phyloP scores from a whole-genome alignment of 2,329 filamentous ascomycete species.

The Aureobasidium sp. region DNA sequence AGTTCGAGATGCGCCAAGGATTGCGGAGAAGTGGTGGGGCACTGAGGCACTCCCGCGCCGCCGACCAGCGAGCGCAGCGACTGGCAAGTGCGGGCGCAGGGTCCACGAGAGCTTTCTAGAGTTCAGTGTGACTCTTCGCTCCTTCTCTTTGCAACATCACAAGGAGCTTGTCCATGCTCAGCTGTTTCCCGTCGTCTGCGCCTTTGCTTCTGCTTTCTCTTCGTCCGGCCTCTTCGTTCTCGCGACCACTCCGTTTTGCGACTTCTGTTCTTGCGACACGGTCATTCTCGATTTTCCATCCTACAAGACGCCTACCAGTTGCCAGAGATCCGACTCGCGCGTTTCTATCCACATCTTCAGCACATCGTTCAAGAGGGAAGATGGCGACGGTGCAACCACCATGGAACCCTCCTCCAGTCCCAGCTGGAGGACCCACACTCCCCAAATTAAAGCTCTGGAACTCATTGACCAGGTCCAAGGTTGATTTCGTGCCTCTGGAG shows the following conservation, averaged over 20 bases:
- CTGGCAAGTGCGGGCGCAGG: not conserved
- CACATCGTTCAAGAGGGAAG: constrained; percentile 12
- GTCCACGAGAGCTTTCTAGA: not conserved
- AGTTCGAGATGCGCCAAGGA: not conserved
- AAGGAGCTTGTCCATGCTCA: not conserved
- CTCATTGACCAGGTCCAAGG: constrained; percentile 66
- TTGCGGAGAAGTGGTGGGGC: constrained; percentile 8
- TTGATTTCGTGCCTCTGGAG: constrained; percentile 65
- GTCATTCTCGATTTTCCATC: not conserved
- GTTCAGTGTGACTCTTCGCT: not conserved
- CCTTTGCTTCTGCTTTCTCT: not conserved
- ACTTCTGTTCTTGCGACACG: not conserved
- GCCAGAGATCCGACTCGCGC: not conserved
- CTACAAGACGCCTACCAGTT: not conserved
- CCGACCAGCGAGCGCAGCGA: not conserved
- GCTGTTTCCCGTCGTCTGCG: not conserved
- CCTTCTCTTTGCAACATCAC: not conserved
- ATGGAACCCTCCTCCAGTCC: constrained; percentile 28
- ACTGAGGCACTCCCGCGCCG: constrained; percentile 1
- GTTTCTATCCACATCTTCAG: constrained; percentile 11
- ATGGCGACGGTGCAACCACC: constrained; percentile 16
- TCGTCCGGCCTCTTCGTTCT: not conserved
- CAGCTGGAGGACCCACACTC: constrained; percentile 34
- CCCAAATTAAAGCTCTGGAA: constrained; percentile 62
- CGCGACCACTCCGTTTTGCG: not conserved